Conservation (phyloP, 306 rosid genomes). For the Luffa aegyptiaca region DNA sequence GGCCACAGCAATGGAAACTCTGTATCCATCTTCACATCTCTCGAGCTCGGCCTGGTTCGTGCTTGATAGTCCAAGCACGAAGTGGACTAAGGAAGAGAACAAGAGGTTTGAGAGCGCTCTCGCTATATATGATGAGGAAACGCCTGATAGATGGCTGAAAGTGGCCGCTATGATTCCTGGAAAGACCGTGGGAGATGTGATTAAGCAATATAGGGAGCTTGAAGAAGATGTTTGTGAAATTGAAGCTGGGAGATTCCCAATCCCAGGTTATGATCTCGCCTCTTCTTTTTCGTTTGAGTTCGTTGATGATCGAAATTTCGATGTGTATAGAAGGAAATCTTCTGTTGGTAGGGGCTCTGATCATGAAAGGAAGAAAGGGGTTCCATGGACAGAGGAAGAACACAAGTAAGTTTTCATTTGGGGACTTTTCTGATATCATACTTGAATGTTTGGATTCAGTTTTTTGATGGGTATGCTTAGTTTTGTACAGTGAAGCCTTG, state of each 20-base stretch:
- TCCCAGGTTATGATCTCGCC: slow-evolving; percentile 51
- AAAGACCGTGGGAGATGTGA: slow-evolving; percentile 67
- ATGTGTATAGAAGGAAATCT: slow-evolving; percentile 46
- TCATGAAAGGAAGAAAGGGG: slow-evolving; percentile 73
- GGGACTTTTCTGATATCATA: background rate
- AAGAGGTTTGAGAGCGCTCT: slow-evolving; percentile 86
- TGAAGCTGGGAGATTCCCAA: slow-evolving; percentile 70
- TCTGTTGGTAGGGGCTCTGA: slow-evolving; percentile 35
- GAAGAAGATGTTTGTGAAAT: slow-evolving; percentile 75
- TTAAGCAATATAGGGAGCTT: slow-evolving; percentile 71
- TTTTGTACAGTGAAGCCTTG: background rate
- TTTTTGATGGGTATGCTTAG: background rate
- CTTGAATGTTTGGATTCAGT: background rate
- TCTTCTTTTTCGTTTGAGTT: slow-evolving; percentile 59
- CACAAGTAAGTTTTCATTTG: slow-evolving; percentile 46
- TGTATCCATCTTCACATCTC: slow-evolving; percentile 31
- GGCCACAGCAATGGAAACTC: slow-evolving; percentile 46
- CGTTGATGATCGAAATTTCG: slow-evolving; percentile 41
- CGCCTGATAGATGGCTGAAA: slow-evolving; percentile 64
- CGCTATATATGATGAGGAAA: slow-evolving; percentile 64
- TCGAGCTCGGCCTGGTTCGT: slow-evolving; percentile 36
- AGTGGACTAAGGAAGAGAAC: slow-evolving; percentile 89
- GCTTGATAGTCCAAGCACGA: slow-evolving; percentile 34
- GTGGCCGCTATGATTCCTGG: slow-evolving; percentile 87
- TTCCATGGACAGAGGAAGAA: slow-evolving; percentile 80